These are phyloP conservation scores for Turnera subulata DNA, from an alignment of 345 rosid genomes.

Conservation along the genomic window DNA sequence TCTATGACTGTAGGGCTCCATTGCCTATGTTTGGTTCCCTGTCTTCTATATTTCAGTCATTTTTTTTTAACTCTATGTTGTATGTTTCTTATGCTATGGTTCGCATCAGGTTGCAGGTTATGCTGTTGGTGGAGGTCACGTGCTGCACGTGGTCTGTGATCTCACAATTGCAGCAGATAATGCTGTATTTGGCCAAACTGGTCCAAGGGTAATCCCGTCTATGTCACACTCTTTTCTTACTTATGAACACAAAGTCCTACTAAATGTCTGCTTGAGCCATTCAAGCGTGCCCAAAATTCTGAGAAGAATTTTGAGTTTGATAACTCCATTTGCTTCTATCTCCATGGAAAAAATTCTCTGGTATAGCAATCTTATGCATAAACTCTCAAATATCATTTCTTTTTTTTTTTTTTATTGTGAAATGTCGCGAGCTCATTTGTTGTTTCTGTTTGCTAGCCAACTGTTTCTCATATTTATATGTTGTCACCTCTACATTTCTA, in stretches of 20 bases:
- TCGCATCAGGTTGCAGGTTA: conserved; percentile 82
- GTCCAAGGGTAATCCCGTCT: conserved; percentile 65
- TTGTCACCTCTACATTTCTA: neutral
- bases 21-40: no score
- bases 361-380: neutral
- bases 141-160: conserved; percentile 94
- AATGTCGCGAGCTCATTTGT: neutral
- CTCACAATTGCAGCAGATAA: conserved; percentile 91
- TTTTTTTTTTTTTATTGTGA: no score
- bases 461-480: neutral
- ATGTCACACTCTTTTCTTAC: neutral
- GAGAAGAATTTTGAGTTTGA: neutral
- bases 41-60: no score
- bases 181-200: conserved; percentile 92
- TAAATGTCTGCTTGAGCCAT: neutral
- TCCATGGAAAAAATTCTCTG: neutral
- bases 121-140: conserved; percentile 95
- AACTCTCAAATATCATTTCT: neutral
- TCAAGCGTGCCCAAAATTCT: neutral
- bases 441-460: neutral
- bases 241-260: neutral
- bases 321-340: neutral
- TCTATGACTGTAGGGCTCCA: no score
- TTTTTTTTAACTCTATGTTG: neutral
- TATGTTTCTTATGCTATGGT: neutral